A percentile compares a stretch with the other conserved stretches of the same genome.
phyloP scores from a whole-genome alignment of 768 basidiomycete species.

The Termitomyces sp. region DNA sequence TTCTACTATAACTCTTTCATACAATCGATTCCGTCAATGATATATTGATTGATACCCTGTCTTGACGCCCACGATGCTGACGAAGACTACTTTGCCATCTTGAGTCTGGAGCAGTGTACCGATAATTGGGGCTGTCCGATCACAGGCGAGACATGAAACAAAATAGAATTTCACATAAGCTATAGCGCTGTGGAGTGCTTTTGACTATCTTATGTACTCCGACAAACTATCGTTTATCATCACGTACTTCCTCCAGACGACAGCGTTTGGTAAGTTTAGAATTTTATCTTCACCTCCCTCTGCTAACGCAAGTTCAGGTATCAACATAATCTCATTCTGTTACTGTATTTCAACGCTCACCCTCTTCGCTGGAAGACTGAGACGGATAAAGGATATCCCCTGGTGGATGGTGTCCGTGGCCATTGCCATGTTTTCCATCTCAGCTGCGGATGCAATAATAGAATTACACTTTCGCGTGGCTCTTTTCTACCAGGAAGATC shows the following conservation, averaged over 20 bases:
- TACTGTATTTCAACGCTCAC: slow-evolving; percentile 3
- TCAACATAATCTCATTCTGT: slow-evolving; percentile 10
- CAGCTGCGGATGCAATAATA: slow-evolving; percentile 3
- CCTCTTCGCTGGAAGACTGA: background rate
- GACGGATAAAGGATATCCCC: background rate
- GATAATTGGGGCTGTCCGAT: background rate
- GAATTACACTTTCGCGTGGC: slow-evolving; percentile 1
- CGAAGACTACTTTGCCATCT: background rate
- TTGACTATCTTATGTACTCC: background rate
- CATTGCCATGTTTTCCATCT: slow-evolving; percentile 6
- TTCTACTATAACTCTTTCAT: background rate
- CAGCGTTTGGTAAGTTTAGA: slow-evolving; percentile 3
- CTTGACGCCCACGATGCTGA: background rate
- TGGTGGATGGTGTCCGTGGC: slow-evolving; percentile 3
- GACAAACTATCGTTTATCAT: background rate
- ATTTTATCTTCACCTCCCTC: background rate
- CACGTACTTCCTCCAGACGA: slow-evolving; percentile 3
- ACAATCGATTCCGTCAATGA: too few relatives aligned
- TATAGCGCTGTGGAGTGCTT: background rate
- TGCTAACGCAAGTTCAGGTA: background rate
- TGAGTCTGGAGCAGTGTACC: background rate
- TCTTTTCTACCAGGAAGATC: background rate
- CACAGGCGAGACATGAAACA: background rate
- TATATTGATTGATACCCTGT: too few relatives aligned
- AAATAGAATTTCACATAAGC: slow-evolving; percentile 1